Evolutionary conservation across 1,284 basidiomycete species (phyloP), one percentile per base, ranked within the genome.

Genomic region (Boletellus dicymbophilus): DNA sequence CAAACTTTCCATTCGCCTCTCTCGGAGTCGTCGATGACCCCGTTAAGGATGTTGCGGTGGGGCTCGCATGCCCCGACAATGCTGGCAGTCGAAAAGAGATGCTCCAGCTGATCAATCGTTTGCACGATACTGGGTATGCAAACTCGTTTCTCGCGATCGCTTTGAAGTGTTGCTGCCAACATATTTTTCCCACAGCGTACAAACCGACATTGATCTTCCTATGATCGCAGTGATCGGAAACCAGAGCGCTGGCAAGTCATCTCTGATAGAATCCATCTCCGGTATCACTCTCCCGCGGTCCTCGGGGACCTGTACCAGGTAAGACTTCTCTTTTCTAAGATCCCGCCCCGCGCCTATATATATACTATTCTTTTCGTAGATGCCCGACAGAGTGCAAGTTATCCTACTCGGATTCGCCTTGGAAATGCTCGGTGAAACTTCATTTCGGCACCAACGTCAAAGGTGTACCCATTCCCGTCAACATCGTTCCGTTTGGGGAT

Each of bases 161-260:
- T 18, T 27, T 23, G n/a, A n/a, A 15, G 7, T 18, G 11, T n/a
- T n/a, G n/a, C n/a, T 7, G 12, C 21, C 43, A 10, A 53, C 23
- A 20, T 18, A n/a, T 11, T 36, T 30, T n/a, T 50, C 42, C 18
- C 16, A 1, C 25, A 88, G 85, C 0, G 79, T 84, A 0, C 78
- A 85, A 54, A 70, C 77, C 1, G 84, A 88, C n/a, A 64, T 83
- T 2, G 72, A 78, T 51, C 63, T 82, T 15, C 82, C 82, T 9
- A 67, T 70, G 2, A 75, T 84, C 13, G 75, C 72, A 0, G 81
- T 85, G 3, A 78, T 82, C 30, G 82, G 82, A 9, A 72, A 75
- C n/a, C 82, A 84, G 57, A 77, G 80, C 81, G 80, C 81, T 10
- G 82, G 81, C 1, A 84, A 84, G 55, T 81, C 79, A 34, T 84